Evolutionary conservation across 2,329 filamentous ascomycete species (phyloP), one percentile per base, ranked within the genome.

Genomic region (Fusarium sublunatum): DNA sequence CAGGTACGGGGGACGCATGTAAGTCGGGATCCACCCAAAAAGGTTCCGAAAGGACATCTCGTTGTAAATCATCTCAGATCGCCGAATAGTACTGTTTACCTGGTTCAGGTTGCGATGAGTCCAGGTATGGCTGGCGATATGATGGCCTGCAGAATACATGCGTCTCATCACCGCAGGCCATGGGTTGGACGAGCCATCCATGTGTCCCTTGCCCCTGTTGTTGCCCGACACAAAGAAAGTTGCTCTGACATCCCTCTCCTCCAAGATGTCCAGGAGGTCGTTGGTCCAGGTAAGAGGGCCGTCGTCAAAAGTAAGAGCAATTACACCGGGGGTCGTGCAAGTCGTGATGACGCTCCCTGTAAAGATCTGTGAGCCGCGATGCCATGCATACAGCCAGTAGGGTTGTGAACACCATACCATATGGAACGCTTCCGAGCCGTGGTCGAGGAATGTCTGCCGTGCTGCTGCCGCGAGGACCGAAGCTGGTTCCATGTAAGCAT

Each of bases 221-320:
- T 79, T 78, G 1, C 78, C 78, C 0, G 75, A 74, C 40, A 81
- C 71, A 65, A 81, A 82, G 67, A 77, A 79, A 22, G 78, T 80
- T 7, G 75, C 78, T 42, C 73, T 75, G 49, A 73, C 68, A 6
- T 72, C 41, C 28, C 70, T 65, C 5, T 69, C 39, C 22, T 72
- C 69, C 11, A 80, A 59, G 1, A 76, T 46, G 53, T 81, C 75
- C 24, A 84, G 75, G 6, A 84, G 66, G 9, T 71, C 67, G 7
- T 64, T 60, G 5, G 82, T 84, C 64, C 76, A 82, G 4, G 61
- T 51, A 54, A 73, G 79, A 0, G 81, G 81, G 0, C 80, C 81
- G 47, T 83, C 81, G 59, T 83, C 81, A 63, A 78, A 82, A 1
- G 80, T 82, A 25, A 83, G 70, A 2, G 81, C 81, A 34, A 81